Conservation (phyloP, 768 basidiomycete genomes). For the Trametes coccinea region DNA sequence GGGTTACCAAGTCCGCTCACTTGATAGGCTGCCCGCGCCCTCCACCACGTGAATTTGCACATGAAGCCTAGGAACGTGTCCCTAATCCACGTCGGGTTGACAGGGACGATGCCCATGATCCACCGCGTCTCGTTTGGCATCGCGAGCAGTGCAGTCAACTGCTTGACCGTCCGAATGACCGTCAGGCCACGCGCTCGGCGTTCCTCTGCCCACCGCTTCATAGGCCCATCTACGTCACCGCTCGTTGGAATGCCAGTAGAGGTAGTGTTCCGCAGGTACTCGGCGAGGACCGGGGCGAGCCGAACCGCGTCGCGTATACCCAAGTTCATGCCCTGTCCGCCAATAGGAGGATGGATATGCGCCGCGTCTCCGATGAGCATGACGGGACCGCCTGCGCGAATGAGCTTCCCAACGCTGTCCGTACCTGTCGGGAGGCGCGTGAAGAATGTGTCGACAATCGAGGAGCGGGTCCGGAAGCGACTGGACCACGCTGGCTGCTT, state of each 20-base stretch:
- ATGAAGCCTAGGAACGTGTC: constrained; percentile 28
- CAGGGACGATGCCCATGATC: constrained; percentile 25
- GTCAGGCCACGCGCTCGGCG: constrained; percentile 43
- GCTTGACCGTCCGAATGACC: constrained; percentile 45
- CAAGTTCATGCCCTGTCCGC: constrained; percentile 62
- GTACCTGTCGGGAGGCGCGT: constrained; percentile 28
- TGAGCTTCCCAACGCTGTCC: not conserved
- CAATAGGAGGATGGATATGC: constrained; percentile 53
- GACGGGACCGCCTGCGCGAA: constrained; percentile 19
- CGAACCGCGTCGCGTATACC: constrained; percentile 54
- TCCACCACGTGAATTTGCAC: constrained; percentile 25
- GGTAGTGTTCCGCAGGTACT: constrained; percentile 31
- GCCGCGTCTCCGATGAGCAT: constrained; percentile 50
- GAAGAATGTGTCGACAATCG: constrained; percentile 44
- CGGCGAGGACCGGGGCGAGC: constrained; percentile 43
- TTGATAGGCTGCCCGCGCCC: constrained; percentile 26
- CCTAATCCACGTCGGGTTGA: constrained; percentile 31
- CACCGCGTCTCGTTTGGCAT: constrained; percentile 26
- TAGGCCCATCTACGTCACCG: constrained; percentile 31
- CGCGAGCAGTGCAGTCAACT: constrained; percentile 29
- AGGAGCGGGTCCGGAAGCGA: constrained; percentile 46
- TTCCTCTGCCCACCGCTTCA: constrained; percentile 37
- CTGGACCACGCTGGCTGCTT: constrained; percentile 46
- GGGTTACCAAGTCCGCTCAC: constrained; percentile 34
- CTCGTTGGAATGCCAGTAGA: not conserved